Evolutionary conservation across 805 yeast species (phyloP).

Genomic region (Pichia ethanolica): DNA sequence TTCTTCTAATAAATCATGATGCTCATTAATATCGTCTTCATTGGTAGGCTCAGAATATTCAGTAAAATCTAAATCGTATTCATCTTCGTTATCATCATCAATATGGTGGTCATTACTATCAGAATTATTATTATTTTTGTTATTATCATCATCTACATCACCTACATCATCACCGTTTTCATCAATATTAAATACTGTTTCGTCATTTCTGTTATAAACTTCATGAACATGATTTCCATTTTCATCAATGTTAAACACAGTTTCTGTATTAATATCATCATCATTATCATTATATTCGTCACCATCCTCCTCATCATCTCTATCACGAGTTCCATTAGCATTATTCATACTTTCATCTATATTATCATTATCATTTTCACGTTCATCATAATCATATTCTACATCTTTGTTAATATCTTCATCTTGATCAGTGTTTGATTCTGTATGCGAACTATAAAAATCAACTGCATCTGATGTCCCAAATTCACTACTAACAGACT

Average conservation of each 20-base stretch:
- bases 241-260: not conserved
- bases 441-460: not conserved
- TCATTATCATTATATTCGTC: conserved; percentile 2
- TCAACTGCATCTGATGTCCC: not conserved
- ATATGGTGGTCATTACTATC: not conserved
- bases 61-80: not conserved
- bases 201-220: not conserved
- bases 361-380: not conserved
- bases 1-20: not conserved
- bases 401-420: not conserved
- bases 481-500: not conserved
- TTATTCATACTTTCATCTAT: not conserved
- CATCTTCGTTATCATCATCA: not conserved
- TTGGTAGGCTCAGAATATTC: not conserved
- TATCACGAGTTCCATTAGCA: not conserved
- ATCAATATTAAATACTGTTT: not conserved
- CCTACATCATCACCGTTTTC: not conserved
- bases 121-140: not conserved
- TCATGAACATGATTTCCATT: not conserved
- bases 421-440: not conserved
- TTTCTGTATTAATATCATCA: not conserved
- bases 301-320: not conserved
- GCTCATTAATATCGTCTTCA: not conserved
- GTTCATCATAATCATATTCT: not conserved
- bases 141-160: not conserved